Evolutionary conservation across 371 early-diverging fungal species (phyloP), one percentile per base, ranked within the genome.

Genomic region (Lichtheimia ornata): DNA sequence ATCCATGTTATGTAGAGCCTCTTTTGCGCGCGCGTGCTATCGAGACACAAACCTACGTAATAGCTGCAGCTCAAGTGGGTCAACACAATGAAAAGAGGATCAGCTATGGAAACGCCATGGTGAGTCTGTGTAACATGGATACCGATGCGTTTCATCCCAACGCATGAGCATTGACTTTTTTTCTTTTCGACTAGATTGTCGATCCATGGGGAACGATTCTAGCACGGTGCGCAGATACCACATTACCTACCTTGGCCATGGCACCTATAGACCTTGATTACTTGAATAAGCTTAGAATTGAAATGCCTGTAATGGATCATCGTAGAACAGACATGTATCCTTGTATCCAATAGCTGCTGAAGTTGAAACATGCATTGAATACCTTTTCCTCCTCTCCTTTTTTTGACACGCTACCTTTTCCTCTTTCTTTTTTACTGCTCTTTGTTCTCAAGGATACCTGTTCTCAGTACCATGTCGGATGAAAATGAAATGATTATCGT

Each of bases 71-170:
- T 3, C 95, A 94, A 53, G 76, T 81, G 5, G 95, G 95, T 9
- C 81, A 84, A 59, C 94, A 94, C 60, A 89, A 88, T 63, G 72
- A 80, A 15, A 90, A 84, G 25, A 82, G 94, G 41, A 64, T 67
- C 17, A 91, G 90, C 62, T 94, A 84, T 64, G 95, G 95, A 2
- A 85, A 93, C 57, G 83, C 94, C 20, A 88, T 92, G 91, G 89
- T 87, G 79, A 68, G 58, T 50, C 9, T 35, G 35, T 35, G 35
- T 35, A 35, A 35, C 35, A 35, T 11, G 35, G 11, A 35, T 35
- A 11, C 11, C 11, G 11, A 11, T 11, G 11, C 11, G 35, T 35
- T 35, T 35, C 35, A 35, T 35, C 11, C 35, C 35, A 35, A 35
- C 7, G 35, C 35, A 4, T 30, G 11, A 22, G 22, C 6, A 20